Percentiles rank a stretch among this genome's conserved stretches.
phyloP scores from a whole-genome alignment of 441 rosid species.

The Breynia disticha region DNA sequence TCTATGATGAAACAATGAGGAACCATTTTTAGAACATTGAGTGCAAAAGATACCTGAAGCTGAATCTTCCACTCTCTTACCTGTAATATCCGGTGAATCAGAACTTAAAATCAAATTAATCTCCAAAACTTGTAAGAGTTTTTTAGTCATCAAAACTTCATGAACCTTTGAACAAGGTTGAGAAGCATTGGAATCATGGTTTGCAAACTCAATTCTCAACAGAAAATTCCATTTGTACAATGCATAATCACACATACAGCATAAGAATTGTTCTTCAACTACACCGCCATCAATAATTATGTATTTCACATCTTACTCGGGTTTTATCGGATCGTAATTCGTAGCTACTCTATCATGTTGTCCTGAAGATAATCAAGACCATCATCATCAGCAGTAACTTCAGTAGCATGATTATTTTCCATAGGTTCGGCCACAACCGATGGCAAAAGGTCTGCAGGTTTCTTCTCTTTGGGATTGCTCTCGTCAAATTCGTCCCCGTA shows the following conservation, averaged over 20 bases:
- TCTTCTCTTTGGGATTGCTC: slow-evolving; percentile 28
- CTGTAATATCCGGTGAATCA: slow-evolving; percentile 22
- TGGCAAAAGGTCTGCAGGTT: slow-evolving; percentile 28
- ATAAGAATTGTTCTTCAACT: slow-evolving; percentile 12
- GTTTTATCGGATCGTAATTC: slow-evolving; percentile 12
- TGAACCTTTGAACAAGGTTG: slow-evolving; percentile 8
- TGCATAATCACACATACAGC: slow-evolving; percentile 12
- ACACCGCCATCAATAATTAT: slow-evolving; percentile 5
- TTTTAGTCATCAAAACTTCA: slow-evolving; percentile 2
- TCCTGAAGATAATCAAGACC: slow-evolving; percentile 47
- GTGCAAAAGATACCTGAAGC: slow-evolving; percentile 40
- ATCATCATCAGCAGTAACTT: slow-evolving; percentile 36
- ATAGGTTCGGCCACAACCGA: slow-evolving; percentile 30
- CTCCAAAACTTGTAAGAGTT: slow-evolving; percentile 6
- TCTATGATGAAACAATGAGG: neutral
- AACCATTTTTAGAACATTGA: neutral
- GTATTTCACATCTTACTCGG: slow-evolving; percentile 25
- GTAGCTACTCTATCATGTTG: slow-evolving; percentile 31
- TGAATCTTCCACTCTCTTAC: slow-evolving; percentile 30
- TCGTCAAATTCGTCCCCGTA: slow-evolving; percentile 31
- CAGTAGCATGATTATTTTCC: slow-evolving; percentile 31
- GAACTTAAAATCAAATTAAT: slow-evolving; percentile 11
- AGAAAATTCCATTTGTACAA: neutral
- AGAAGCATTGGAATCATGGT: slow-evolving; percentile 19
- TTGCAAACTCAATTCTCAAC: slow-evolving; percentile 26